Conservation (phyloP, 2,329 filamentous ascomycete species). For the Diaporthe australafricana region DNA sequence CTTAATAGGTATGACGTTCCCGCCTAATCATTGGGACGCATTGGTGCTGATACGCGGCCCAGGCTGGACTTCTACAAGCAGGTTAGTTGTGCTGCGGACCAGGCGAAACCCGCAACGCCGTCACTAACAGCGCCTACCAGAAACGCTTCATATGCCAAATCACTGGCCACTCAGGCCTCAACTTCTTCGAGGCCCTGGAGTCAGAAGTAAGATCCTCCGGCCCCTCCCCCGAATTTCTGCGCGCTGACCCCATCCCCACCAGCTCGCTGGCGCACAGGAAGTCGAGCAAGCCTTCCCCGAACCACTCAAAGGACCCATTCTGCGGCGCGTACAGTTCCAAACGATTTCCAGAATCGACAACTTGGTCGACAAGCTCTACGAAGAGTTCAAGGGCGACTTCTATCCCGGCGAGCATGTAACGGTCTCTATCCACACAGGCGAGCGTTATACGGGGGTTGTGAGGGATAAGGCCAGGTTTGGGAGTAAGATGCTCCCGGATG, state of each 20-base stretch:
- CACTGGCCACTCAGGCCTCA: slow-evolving; percentile 90
- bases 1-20: slow-evolving; percentile 74
- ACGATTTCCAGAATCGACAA: slow-evolving; percentile 91
- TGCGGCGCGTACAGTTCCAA: slow-evolving; percentile 92
- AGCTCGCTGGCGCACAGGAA: slow-evolving; percentile 85
- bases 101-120: not conserved
- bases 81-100: slow-evolving; percentile 59
- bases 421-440: slow-evolving; percentile 76
- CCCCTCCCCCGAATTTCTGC: slow-evolving; percentile 24
- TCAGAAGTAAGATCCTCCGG: slow-evolving; percentile 77
- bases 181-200: slow-evolving; percentile 90
- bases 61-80: slow-evolving; percentile 96
- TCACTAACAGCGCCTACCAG: slow-evolving; percentile 53
- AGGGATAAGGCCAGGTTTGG: slow-evolving; percentile 87
- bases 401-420: slow-evolving; percentile 89
- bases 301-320: slow-evolving; percentile 87
- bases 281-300: slow-evolving; percentile 94
- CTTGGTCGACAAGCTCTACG: slow-evolving; percentile 74
- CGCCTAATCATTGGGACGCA: not conserved
- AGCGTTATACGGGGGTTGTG: slow-evolving; percentile 79
- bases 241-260: slow-evolving; percentile 43
- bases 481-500: slow-evolving; percentile 71
- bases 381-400: slow-evolving; percentile 89
- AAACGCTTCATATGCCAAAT: slow-evolving; percentile 95
- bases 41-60: slow-evolving; percentile 47